Percentiles rank a stretch among this genome's conserved stretches.
Evolutionary conservation across 2,329 filamentous ascomycete genomes (phyloP).

Genomic region (Verticillium tricorpus): DNA sequence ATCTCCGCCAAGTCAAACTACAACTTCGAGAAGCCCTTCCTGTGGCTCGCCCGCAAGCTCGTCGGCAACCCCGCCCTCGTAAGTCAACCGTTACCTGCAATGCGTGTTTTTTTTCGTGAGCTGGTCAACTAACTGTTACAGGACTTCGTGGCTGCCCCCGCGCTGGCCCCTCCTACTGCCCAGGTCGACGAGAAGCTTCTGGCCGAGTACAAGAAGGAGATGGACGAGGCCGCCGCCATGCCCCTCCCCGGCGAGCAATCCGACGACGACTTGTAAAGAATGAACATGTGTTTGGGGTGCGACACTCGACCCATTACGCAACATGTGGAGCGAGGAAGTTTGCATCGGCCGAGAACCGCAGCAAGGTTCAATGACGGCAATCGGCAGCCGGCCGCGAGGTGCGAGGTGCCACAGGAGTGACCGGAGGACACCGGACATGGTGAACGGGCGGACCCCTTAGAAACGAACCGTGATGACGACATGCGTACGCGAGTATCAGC

Average conservation of each 20-base stretch:
- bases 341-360: neutral
- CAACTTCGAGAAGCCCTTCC: constrained; percentile 99
- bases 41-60: constrained; percentile 98
- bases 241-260: constrained; percentile 96
- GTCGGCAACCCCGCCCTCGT: constrained; percentile 88
- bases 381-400: neutral
- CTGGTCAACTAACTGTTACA: constrained; percentile 28
- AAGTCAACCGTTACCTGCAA: constrained; percentile 31
- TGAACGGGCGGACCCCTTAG: neutral
- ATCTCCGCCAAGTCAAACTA: constrained; percentile 99
- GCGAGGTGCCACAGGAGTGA: neutral
- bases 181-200: constrained; percentile 79
- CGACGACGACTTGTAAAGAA: constrained; percentile 56
- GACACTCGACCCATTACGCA: neutral
- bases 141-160: constrained; percentile 96
- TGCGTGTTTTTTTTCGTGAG: neutral
- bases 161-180: constrained; percentile 90
- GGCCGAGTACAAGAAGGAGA: constrained; percentile 81
- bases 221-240: constrained; percentile 72
- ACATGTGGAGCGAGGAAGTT: neutral
- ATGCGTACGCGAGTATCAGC: neutral
- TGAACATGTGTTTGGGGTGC: neutral
- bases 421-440: neutral
- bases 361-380: neutral
- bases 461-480: neutral